A percentile compares a stretch with the other conserved stretches of the same genome.
Conservation (phyloP, 2,329 filamentous ascomycete species). For the Talaromyces sp. region DNA sequence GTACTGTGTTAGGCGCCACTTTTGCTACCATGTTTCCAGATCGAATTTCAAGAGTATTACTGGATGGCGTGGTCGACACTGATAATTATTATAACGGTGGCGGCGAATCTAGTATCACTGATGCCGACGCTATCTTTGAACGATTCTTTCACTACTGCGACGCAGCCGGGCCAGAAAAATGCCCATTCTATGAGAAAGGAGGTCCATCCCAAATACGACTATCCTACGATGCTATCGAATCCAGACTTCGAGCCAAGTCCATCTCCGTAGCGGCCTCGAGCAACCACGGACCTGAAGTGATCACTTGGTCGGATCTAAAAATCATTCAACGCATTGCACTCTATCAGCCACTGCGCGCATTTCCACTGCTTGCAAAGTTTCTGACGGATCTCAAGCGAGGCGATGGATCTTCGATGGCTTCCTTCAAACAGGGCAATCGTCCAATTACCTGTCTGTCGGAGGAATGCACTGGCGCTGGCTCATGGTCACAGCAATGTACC, state of each 20-base stretch:
- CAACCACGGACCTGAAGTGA: conserved; percentile 32
- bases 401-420: conserved; percentile 28
- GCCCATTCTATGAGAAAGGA: conserved; percentile 30
- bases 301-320: conserved; percentile 36
- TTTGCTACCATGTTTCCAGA: conserved; percentile 47
- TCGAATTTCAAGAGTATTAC: conserved; percentile 29
- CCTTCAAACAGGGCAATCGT: conserved; percentile 30
- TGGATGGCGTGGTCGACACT: conserved; percentile 38
- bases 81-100: conserved; percentile 32
- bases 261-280: conserved; percentile 30
- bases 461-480: conserved; percentile 29
- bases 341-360: conserved; percentile 32
- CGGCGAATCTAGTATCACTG: conserved; percentile 27
- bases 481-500: conserved; percentile 31
- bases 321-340: conserved; percentile 28
- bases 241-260: conserved; percentile 25
- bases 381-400: conserved; percentile 27
- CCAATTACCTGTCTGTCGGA: conserved; percentile 27
- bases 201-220: conserved; percentile 29
- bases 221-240: conserved; percentile 26
- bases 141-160: conserved; percentile 34
- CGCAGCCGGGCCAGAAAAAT: conserved; percentile 25
- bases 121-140: conserved; percentile 37
- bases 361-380: conserved; percentile 27
- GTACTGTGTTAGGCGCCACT: conserved; percentile 45